Conservation (phyloP, 2,329 filamentous ascomycete species). For the Cytospora piceae region DNA sequence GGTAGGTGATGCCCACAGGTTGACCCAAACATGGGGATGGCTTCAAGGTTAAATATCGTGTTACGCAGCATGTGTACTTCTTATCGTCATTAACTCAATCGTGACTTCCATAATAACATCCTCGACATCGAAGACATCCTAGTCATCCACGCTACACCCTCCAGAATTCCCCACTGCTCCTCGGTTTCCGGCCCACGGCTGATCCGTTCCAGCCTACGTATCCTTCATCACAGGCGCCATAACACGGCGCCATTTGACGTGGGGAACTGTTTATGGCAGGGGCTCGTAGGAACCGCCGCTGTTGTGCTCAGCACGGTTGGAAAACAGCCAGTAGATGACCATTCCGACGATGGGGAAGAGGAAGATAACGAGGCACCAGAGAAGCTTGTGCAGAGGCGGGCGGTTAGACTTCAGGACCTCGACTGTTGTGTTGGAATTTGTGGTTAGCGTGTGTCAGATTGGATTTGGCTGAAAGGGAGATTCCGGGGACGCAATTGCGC, state of each 20-base stretch:
- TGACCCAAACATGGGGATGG: neutral
- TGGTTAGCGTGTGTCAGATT: slow-evolving; percentile 12
- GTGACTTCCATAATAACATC: neutral
- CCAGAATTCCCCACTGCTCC: neutral
- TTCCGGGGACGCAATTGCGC: neutral
- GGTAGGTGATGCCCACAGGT: too few species aligned
- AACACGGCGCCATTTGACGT: neutral
- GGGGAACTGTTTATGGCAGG: slow-evolving; percentile 37
- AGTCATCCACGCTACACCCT: neutral
- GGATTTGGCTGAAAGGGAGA: too few species aligned
- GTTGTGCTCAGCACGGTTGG: slow-evolving; percentile 61
- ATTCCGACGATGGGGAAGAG: slow-evolving; percentile 66
- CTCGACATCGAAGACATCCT: neutral
- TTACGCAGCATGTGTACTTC: neutral
- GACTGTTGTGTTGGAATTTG: slow-evolving; percentile 49
- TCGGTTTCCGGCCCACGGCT: neutral
- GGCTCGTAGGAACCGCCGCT: slow-evolving; percentile 58
- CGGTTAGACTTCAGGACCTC: slow-evolving; percentile 68
- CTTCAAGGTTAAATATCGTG: too few species aligned
- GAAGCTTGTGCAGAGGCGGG: slow-evolving; percentile 58
- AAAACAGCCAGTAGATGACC: slow-evolving; percentile 67
- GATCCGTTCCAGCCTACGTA: neutral
- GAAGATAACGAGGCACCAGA: slow-evolving; percentile 67
- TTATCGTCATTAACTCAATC: neutral
- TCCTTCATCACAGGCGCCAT: neutral